These are phyloP conservation scores for Alternaria dauci DNA, from an alignment of 2,329 filamentous ascomycete genomes.

Conservation along the genomic window DNA sequence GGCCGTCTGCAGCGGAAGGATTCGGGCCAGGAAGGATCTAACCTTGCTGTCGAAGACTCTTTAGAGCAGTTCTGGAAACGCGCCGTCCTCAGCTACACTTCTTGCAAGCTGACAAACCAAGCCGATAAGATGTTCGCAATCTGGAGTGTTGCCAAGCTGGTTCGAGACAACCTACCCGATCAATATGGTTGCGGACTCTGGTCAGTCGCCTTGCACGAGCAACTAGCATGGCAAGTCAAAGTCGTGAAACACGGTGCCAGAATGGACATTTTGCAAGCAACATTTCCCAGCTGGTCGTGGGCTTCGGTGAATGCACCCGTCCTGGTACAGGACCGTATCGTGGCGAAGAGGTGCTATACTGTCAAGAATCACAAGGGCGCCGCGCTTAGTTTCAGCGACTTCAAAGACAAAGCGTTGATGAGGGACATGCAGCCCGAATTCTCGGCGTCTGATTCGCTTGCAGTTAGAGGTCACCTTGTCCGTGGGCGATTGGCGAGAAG, in stretches of 20 bases:
- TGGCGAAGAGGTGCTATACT: not conserved
- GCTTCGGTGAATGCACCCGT: not conserved
- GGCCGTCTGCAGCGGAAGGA: not conserved
- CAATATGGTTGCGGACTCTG: constrained; percentile 36
- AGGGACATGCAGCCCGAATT: no score
- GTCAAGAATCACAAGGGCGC: not conserved
- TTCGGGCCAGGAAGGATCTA: not conserved
- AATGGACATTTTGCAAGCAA: not conserved
- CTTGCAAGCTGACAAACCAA: constrained; percentile 28
- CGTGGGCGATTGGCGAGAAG: no score
- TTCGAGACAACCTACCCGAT: constrained; percentile 30
- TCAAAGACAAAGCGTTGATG: no score
- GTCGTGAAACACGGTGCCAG: not conserved
- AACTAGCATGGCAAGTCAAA: constrained; percentile 31
- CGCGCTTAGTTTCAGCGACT: no score
- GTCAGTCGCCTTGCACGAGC: constrained; percentile 30
- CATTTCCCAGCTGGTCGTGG: constrained; percentile 4
- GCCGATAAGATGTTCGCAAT: constrained; percentile 32
- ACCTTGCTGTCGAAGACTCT: not conserved
- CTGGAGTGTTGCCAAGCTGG: constrained; percentile 36
- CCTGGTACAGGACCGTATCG: not conserved
- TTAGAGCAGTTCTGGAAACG: constrained; percentile 26
- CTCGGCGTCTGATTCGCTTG: no score
- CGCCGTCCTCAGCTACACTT: constrained; percentile 31
- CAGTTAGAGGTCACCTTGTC: no score